Evolutionary conservation across 2,329 filamentous ascomycete genomes (phyloP).

Genomic region (Apiospora aurea): DNA sequence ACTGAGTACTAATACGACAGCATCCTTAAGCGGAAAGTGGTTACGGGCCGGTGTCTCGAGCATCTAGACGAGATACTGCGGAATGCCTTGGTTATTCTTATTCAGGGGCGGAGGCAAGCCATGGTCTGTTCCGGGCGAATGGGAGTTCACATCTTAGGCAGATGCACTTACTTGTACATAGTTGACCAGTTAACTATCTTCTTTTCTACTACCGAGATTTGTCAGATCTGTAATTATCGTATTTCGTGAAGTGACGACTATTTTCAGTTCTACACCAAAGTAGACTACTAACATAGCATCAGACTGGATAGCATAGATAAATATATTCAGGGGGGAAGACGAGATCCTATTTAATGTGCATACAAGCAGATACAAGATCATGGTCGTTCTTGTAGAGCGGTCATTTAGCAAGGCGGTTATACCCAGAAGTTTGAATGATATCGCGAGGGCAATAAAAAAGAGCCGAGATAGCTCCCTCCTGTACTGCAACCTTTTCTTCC

Average conservation of each 20-base stretch:
- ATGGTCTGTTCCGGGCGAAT: not conserved
- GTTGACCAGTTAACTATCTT: conserved; percentile 1
- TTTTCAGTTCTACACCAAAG: not conserved
- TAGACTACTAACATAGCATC: not conserved
- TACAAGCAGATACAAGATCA: too few species aligned
- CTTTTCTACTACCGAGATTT: not conserved
- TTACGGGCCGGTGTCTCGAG: not conserved
- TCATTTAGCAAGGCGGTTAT: too few species aligned
- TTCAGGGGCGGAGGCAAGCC: not conserved
- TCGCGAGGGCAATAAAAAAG: too few species aligned
- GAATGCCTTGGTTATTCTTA: not conserved
- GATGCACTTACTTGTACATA: conserved; percentile 3
- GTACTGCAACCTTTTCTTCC: too few species aligned
- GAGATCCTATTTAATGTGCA: too few species aligned
- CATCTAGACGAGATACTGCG: not conserved
- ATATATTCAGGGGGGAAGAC: too few species aligned
- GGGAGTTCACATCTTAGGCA: not conserved
- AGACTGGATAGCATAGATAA: too few species aligned
- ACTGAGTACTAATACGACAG: not conserved
- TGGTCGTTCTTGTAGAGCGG: too few species aligned
- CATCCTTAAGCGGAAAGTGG: not conserved
- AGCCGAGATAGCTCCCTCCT: too few species aligned
- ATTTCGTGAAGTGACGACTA: not conserved
- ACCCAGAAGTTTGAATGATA: too few species aligned
- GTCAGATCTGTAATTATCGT: not conserved